Conservation (phyloP, 371 early-diverging fungal genomes). For the Mortierella sp. region DNA sequence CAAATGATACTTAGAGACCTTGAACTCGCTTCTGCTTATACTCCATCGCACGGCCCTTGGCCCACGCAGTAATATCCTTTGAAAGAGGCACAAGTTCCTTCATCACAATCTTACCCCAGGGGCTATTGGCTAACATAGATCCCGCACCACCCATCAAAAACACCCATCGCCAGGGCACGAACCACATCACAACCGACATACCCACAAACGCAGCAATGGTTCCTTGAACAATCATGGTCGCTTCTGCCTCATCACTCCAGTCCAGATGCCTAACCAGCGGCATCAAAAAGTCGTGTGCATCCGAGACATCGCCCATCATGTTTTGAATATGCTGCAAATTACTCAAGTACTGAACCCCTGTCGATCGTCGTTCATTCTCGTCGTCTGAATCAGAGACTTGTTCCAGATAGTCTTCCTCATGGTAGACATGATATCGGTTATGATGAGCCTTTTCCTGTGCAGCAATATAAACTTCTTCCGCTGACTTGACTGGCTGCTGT, state of each 20-base stretch:
- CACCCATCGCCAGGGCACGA: constrained; percentile 53
- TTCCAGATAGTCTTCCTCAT: constrained; percentile 38
- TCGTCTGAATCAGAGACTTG: constrained; percentile 21
- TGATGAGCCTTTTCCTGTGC: constrained; percentile 31
- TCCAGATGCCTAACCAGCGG: constrained; percentile 50
- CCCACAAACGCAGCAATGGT: constrained; percentile 30
- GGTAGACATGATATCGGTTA: constrained; percentile 33
- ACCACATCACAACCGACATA: constrained; percentile 38
- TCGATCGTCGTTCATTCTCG: constrained; percentile 25
- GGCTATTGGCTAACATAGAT: constrained; percentile 48
- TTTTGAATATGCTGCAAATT: constrained; percentile 59
- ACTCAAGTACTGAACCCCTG: constrained; percentile 44
- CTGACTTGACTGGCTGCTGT: neutral
- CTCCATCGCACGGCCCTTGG: constrained; percentile 15
- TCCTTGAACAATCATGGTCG: constrained; percentile 42
- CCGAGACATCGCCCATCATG: constrained; percentile 55
- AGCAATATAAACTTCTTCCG: constrained; percentile 25
- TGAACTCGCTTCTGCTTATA: constrained; percentile 20
- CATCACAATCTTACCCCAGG: constrained; percentile 41
- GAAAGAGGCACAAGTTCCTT: constrained; percentile 26
- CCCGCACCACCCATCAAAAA: constrained; percentile 46
- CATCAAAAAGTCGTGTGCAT: constrained; percentile 50
- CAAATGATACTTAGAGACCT: neutral
- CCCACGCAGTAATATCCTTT: constrained; percentile 31
- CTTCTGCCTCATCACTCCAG: constrained; percentile 54